phyloP scores from a whole-genome alignment of 805 yeast genomes.

The Ogataea kodamae region DNA sequence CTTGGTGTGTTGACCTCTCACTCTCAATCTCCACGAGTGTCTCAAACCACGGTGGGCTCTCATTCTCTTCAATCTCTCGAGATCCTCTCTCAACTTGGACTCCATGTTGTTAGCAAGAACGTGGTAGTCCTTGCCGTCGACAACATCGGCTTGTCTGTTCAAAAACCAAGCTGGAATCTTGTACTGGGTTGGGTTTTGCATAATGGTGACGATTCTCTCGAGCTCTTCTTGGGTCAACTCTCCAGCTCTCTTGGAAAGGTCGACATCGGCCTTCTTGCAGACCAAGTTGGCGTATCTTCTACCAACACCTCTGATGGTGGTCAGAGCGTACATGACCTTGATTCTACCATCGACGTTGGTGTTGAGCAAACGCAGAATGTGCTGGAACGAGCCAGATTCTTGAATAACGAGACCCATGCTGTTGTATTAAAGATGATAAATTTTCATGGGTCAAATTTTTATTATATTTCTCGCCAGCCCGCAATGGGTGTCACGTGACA shows the following conservation, averaged over 20 bases:
- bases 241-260: conserved; percentile 98
- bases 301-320: conserved; percentile 99
- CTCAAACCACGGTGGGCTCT: conserved; percentile 99
- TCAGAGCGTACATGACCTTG: conserved; percentile 99
- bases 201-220: conserved; percentile 99
- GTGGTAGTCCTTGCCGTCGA: conserved; percentile 99
- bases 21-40: conserved; percentile 99
- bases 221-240: conserved; percentile 99
- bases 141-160: conserved; percentile 98
- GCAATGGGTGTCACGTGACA: conserved; percentile 6
- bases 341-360: conserved; percentile 99
- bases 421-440: conserved; percentile 9
- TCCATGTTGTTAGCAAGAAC: conserved; percentile 98
- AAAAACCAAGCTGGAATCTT: conserved; percentile 99
- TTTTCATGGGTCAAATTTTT: conserved; percentile 7
- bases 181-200: conserved; percentile 99
- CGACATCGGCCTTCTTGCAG: conserved; percentile 99
- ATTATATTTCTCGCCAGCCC: conserved; percentile 5
- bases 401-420: conserved; percentile 66
- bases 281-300: conserved; percentile 99
- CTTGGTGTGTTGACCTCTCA: conserved; percentile 99
- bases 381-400: conserved; percentile 99
- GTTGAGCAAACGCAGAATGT: conserved; percentile 99
- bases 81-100: conserved; percentile 99
- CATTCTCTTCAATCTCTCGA: conserved; percentile 99